These are phyloP conservation scores for Triticum aestivum DNA, from an alignment of 176 grass and related monocot genomes.

Conservation along the genomic window DNA sequence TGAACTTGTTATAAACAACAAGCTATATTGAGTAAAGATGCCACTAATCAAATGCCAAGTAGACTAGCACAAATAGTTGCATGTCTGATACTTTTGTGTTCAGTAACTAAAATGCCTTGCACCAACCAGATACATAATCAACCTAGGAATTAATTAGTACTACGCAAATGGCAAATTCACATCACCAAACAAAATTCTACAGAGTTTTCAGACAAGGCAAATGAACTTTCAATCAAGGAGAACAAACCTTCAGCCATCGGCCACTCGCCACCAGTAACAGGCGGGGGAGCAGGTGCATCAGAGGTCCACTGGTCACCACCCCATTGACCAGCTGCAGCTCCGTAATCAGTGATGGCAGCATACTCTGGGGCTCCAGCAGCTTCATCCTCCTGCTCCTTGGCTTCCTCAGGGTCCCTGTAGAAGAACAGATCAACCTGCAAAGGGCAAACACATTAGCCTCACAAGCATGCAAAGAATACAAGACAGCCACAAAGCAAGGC, in stretches of 20 bases:
- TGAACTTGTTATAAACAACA: not conserved
- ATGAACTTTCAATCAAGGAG: not conserved
- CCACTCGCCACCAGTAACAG: conserved; percentile 47
- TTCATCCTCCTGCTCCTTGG: conserved; percentile 91
- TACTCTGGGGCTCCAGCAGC: conserved; percentile 55
- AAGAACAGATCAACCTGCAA: conserved; percentile 89
- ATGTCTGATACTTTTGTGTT: not conserved
- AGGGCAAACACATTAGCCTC: not conserved
- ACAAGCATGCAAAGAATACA: not conserved
- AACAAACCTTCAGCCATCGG: conserved; percentile 48
- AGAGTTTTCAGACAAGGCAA: not conserved
- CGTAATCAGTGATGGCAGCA: conserved; percentile 50
- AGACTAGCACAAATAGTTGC: not conserved
- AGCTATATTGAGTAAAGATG: not conserved
- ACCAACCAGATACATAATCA: not conserved
- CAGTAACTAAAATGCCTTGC: not conserved
- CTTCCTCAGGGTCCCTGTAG: conserved; percentile 91
- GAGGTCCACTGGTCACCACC: conserved; percentile 62
- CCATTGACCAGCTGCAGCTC: conserved; percentile 57
- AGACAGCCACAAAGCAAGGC: not conserved
- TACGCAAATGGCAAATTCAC: not conserved
- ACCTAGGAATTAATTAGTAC: not conserved
- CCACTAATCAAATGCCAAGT: not conserved
- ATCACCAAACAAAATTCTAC: not conserved
- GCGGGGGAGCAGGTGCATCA: conserved; percentile 33